A percentile compares a stretch with the other conserved stretches of the same genome.
Evolutionary conservation across 495 filamentous ascomycete species (phyloP).

Genomic region (Glarea lozoyensis): DNA sequence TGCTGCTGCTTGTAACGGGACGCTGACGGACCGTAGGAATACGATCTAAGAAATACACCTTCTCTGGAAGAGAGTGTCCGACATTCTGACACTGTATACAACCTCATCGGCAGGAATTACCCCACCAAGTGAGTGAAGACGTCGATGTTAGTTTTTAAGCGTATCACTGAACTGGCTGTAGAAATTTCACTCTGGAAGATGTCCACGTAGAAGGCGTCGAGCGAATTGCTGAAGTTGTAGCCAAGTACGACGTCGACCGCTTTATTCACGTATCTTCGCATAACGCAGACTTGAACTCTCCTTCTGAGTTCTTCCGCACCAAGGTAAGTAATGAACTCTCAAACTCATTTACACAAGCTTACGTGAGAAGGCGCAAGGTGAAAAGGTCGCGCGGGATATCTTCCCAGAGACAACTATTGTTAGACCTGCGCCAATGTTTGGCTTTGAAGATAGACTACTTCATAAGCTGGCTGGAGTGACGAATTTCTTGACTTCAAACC

Average conservation of each 20-base stretch:
- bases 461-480: constrained; percentile 68
- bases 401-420: constrained; percentile 99
- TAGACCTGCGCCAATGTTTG: constrained; percentile 86
- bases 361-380: constrained; percentile 70
- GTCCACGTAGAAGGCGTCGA: constrained; percentile 93
- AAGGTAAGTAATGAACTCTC: constrained; percentile 68
- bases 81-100: constrained; percentile 96
- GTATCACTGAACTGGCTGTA: constrained; percentile 29
- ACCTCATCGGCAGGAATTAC: constrained; percentile 86
- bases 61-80: constrained; percentile 95
- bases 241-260: constrained; percentile 97
- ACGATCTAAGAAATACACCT: constrained; percentile 87
- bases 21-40: constrained; percentile 70
- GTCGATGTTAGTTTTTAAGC: not conserved
- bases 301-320: constrained; percentile 79
- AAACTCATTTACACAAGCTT: no score
- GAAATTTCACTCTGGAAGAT: constrained; percentile 89
- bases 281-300: constrained; percentile 74
- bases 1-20: constrained; percentile 1
- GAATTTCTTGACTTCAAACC: constrained; percentile 82
- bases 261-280: constrained; percentile 96
- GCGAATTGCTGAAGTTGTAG: constrained; percentile 89
- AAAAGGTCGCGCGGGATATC: constrained; percentile 77
- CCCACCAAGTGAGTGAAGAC: constrained; percentile 73
- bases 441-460: constrained; percentile 87